Base-by-base conservation (phyloP, 2,329 filamentous ascomycete species). In the Xylaria multiplex region DNA sequence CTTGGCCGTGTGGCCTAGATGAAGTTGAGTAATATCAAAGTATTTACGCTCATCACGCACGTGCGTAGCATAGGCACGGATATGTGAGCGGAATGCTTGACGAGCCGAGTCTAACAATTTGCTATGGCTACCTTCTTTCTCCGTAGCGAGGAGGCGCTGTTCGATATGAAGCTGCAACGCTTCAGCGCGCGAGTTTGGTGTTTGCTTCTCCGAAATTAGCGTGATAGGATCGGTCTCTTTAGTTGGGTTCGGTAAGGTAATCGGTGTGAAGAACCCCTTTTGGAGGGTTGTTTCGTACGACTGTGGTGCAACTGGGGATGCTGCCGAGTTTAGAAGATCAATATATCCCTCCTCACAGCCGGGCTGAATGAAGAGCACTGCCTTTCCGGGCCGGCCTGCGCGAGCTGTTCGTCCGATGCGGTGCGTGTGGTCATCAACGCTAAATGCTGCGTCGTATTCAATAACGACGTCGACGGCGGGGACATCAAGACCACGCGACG, bases 371-470 rank as follows among this genome's bases (percentile, higher is more conserved):
- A 98, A 98, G 27, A 98, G 89, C 11, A 92, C 85, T 0, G 96
- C 93, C 62, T 94, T 90, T 32, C 96, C 96, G 11, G 95, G 87
- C 6, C 92, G 91, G 16, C 96, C 96, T 0, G 96, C 93, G 83
- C 96, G 92, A 3, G 96, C 96, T 11, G 96, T 99, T 78, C 96
- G 91, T 61, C 96, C 96, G 62, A 98, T 93, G 62, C 96, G 91
- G 81, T 99, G 96, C 7, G 97, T 86, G 78, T 99, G 96, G 78
- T 99, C 96, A 67, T 94, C 92, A 27, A 93, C 90, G 76, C 91
- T 93, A 80, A 98, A 98, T 2, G 96, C 93, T 0, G 96, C 94
- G 76, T 99, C 96, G 77, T 97, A 98, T 78, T 99, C 96, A 63
- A 99, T 87, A 56, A 99, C 93, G 22, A 97, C 85, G 77, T 99